Evolutionary conservation across 2,329 filamentous ascomycete genomes (phyloP), one percentile per base, ranked within the genome.

Genomic region (Bretziella fagacearum): DNA sequence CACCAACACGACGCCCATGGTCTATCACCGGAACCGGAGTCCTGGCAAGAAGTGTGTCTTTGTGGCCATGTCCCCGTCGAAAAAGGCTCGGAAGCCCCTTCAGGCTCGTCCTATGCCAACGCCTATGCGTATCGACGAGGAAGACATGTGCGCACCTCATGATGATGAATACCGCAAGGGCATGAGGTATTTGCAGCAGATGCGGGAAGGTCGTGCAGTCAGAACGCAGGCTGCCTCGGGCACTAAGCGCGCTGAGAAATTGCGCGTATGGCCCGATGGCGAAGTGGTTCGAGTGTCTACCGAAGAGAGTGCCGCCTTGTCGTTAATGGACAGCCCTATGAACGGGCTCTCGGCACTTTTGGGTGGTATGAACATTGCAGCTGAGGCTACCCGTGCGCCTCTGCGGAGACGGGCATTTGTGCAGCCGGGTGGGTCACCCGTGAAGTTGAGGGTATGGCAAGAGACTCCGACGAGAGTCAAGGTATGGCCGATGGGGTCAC

Each of bases 101-200:
- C 32, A 27, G 17, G 18, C 26, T 2, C 44, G 48, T 6, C 26
- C 30, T 13, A 29, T 32, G n/a, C 15, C 36, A 3, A 35, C 35
- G 2, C 7, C 41, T 4, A 32, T 44, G 2, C 20, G 4, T 3
- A 33, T 22, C 5, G 44, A 36, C 23, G 82, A 89, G 25, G 61
- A 58, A 49, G 74, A 74, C 17, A 73, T 69, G 36, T 66, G 64
- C 51, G 57, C n/a, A n/a, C n/a, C n/a, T n/a, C n/a, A 59, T 39
- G 84, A 87, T 30, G 84, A 93, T 55, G 67, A 71, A 22, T 77
- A 82, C 46, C 79, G 84, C 0, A 84, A 94, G 52, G 91, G 89
- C 0, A 63, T 96, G 23, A 82, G 85, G 8, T 85, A 82, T 55
- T 64, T 96, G 27, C 69, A 95, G n/a, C 85, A 91, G 70, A 87